Evolutionary conservation across 768 basidiomycete species (phyloP).

Genomic region (Termitomyces sp.): DNA sequence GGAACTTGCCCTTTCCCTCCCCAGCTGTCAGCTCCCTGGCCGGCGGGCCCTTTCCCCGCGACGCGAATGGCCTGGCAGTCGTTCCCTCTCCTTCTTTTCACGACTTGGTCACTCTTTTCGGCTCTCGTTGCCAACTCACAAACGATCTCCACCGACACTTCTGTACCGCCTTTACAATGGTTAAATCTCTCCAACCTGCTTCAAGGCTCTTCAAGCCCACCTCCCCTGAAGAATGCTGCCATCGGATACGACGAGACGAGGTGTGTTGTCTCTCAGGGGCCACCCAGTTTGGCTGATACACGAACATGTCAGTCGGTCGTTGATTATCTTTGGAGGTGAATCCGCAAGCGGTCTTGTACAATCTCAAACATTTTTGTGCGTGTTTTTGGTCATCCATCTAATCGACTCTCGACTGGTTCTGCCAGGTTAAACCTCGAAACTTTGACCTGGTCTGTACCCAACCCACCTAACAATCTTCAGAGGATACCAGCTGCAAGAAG

Average conservation of each 20-base stretch:
- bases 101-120: slow-evolving; percentile 17
- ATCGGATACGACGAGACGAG: slow-evolving; percentile 56
- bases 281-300: background rate
- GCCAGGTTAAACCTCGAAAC: slow-evolving; percentile 57
- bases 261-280: slow-evolving; percentile 16
- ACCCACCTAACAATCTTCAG: slow-evolving; percentile 42
- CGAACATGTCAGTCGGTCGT: slow-evolving; percentile 36
- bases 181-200: slow-evolving; percentile 62
- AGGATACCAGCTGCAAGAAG: slow-evolving; percentile 56
- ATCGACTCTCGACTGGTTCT: background rate
- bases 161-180: slow-evolving; percentile 68
- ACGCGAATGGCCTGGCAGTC: slow-evolving; percentile 26
- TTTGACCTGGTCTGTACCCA: slow-evolving; percentile 55
- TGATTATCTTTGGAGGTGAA: slow-evolving; percentile 76
- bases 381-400: background rate
- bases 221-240: slow-evolving; percentile 64
- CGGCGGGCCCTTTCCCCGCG: slow-evolving; percentile 14
- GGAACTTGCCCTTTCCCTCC: slow-evolving; percentile 4
- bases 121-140: slow-evolving; percentile 29
- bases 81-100: slow-evolving; percentile 18
- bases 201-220: slow-evolving; percentile 48
- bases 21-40: slow-evolving; percentile 8
- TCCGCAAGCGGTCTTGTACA: slow-evolving; percentile 59
- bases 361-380: slow-evolving; percentile 65
- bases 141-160: slow-evolving; percentile 44